Evolutionary conservation across 139 green algal genomes (phyloP).

Genomic region (Volvox africanus): DNA sequence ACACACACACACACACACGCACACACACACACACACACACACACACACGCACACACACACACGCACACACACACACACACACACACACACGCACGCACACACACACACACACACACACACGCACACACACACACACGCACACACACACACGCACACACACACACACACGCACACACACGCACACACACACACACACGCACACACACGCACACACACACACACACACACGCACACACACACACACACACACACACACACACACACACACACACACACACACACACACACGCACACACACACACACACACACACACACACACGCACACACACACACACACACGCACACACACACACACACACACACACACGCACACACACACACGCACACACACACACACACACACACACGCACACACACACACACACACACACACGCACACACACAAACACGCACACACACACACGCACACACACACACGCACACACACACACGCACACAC

Average conservation of each 20-base stretch:
- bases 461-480: neutral
- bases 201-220: too few species aligned
- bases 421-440: too few species aligned
- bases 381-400: neutral
- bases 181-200: neutral
- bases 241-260: neutral
- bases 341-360: neutral
- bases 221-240: too few species aligned
- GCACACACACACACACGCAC: neutral
- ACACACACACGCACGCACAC: too few species aligned
- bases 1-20: neutral
- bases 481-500: neutral
- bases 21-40: neutral
- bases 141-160: neutral
- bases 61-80: neutral
- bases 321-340: too few species aligned
- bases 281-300: conserved; percentile 14
- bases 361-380: neutral
- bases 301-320: too few species aligned
- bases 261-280: neutral
- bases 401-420: too few species aligned
- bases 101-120: neutral
- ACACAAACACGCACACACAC: neutral
- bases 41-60: neutral
- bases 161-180: too few species aligned